Evolutionary conservation across 1,284 basidiomycete genomes (phyloP), one percentile per base, ranked within the genome.

Genomic region (Boletus coffeatus): DNA sequence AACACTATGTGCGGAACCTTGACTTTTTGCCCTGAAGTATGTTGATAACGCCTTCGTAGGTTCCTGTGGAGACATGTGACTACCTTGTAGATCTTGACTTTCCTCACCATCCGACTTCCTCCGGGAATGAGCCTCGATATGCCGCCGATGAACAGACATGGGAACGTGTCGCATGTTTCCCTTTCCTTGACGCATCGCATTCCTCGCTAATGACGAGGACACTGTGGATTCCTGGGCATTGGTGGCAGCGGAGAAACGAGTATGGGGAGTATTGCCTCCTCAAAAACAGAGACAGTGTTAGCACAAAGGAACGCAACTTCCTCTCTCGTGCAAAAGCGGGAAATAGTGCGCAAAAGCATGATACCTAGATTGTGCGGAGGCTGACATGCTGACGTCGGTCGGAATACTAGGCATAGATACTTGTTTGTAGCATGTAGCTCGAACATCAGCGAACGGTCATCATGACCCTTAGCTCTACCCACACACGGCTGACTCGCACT

Each of bases 81-180:
- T 96, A 96, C 76, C 79, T 98, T 62, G 81, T 98, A 63, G 92
- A 96, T 73, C 82, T 94, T 46, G 89, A 93, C 75, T 91, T 92
- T 72, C 93, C 94, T 0, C 75, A 79, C 3, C 85, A 89, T 67
- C 83, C 85, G 2, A 67, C 72, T 13, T 73, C 76, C 21, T 86
- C 87, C 14, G 59, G 69, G 2, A 77, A 84, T 61, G 93, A 96
- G 71, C 93, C 92, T n/a, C 87, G 92, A 56, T 95, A 92, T 25
- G 21, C 21, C 21, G 21, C 21, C 21, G 21, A 25, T 25, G 73
- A 77, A 37, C 74, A 78, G 29, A 83, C 76, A 5, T 98, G 93
- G 93, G 88, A 93, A 62, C 84, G 85, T 37, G 86, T 92, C 25
- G 75, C 75, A 62, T 97, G 94, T 77, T 76, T 79, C 34, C 84